A percentile compares a stretch with the other conserved stretches of the same genome.
Conservation (phyloP, 257 asterid genomes). For the Solanum okadae region DNA sequence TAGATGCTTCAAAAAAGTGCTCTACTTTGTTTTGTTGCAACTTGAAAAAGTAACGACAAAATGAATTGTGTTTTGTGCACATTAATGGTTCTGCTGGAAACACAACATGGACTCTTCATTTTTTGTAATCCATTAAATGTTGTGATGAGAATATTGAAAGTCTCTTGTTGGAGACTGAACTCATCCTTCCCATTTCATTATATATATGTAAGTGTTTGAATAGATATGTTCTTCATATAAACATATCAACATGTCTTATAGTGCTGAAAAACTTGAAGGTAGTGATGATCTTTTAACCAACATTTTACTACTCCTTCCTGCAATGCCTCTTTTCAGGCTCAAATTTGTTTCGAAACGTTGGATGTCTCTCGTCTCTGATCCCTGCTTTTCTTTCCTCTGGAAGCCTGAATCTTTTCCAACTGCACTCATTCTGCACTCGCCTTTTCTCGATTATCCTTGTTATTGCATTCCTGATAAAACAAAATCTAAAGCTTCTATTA, state of each 20-base stretch:
- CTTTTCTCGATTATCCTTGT: background rate
- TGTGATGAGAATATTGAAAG: too few relatives aligned
- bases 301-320: background rate
- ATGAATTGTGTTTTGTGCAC: too few relatives aligned
- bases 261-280: background rate
- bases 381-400: background rate
- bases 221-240: background rate
- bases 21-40: background rate
- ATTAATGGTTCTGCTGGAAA: too few relatives aligned
- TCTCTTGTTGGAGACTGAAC: too few relatives aligned
- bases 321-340: background rate
- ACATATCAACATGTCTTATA: background rate
- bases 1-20: background rate
- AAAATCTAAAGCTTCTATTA: background rate
- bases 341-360: background rate
- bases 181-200: too few relatives aligned
- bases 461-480: background rate
- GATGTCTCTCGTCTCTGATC: background rate
- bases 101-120: background rate
- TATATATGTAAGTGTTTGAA: background rate
- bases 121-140: too few relatives aligned
- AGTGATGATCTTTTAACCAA: background rate
- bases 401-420: background rate
- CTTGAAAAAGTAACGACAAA: background rate
- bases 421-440: background rate